phyloP scores from a whole-genome alignment of 176 grass and related monocot genomes.

The Zoysia pacifica region DNA sequence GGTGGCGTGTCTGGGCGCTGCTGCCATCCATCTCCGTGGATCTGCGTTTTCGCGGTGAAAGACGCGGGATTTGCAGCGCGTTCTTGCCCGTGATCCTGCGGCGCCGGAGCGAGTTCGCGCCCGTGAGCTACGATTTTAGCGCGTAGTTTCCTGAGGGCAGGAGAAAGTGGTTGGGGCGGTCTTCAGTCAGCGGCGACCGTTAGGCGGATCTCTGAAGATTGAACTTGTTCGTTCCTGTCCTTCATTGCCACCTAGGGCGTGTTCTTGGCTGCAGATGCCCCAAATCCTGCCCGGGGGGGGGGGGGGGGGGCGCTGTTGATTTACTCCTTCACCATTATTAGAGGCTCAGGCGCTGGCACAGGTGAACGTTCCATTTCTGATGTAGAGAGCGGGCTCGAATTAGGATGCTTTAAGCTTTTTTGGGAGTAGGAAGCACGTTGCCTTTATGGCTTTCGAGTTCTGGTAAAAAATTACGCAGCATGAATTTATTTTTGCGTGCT shows the following conservation, averaged over 20 bases:
- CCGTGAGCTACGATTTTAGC: not conserved
- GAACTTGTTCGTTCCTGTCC: not conserved
- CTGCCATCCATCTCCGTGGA: not conserved
- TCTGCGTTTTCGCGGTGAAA: conserved; percentile 18
- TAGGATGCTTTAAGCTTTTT: not conserved
- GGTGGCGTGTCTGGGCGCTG: not conserved
- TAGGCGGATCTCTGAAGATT: not conserved
- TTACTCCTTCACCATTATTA: not conserved
- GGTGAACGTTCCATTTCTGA: not conserved
- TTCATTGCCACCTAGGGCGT: not conserved
- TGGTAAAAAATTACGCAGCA: not conserved
- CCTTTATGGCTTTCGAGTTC: not conserved
- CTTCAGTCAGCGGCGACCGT: not conserved
- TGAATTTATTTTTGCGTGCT: not conserved
- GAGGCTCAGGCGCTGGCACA: not conserved
- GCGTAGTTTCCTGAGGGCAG: not conserved
- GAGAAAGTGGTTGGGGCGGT: not conserved
- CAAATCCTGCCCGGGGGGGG: too few species aligned
- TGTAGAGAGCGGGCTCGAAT: not conserved
- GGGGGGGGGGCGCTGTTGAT: not conserved
- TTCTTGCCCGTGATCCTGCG: too few species aligned
- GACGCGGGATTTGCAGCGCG: not conserved
- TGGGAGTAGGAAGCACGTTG: not conserved
- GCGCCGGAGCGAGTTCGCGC: not conserved
- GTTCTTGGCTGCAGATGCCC: not conserved